Evolutionary conservation across 2,329 filamentous ascomycete species (phyloP).

Genomic region (Phyllosticta citriasiana): DNA sequence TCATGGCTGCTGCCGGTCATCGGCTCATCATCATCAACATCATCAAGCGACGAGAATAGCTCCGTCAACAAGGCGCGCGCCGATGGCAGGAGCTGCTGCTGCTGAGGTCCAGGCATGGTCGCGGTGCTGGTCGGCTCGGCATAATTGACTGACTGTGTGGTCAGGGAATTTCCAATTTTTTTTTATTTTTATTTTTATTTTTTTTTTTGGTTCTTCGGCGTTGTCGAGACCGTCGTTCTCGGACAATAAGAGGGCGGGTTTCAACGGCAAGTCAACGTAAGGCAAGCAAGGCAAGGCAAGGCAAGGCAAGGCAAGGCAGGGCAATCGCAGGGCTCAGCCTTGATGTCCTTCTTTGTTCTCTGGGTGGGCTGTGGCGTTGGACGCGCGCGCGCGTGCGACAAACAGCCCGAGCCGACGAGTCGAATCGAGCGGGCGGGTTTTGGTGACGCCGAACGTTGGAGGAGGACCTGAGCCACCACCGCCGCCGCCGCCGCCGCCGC

Average conservation of each 20-base stretch:
- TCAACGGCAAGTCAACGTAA: too few relatives aligned
- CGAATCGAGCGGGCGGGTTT: not conserved
- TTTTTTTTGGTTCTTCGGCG: too few relatives aligned
- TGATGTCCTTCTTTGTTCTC: not conserved
- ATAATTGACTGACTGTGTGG: conserved; percentile 9
- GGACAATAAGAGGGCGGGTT: not conserved
- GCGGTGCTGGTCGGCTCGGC: not conserved
- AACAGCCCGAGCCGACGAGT: not conserved
- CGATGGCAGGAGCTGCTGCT: conserved; percentile 10
- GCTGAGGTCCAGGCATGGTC: conserved; percentile 11
- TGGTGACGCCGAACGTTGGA: not conserved
- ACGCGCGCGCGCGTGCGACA: not conserved
- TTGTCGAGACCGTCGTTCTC: conserved; percentile 14
- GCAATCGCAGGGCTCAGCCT: conserved; percentile 5
- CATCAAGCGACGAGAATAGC: conserved; percentile 19
- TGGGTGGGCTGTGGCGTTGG: not conserved
- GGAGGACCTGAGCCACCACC: too few relatives aligned
- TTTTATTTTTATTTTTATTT: too few relatives aligned
- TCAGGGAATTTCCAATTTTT: too few relatives aligned
- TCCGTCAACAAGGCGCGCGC: conserved; percentile 25
- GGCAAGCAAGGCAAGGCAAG: not conserved
- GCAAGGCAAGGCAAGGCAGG: not conserved
- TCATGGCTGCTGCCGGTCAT: too few relatives aligned
- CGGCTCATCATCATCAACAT: too few relatives aligned
- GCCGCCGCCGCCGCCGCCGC: too few relatives aligned